These are phyloP conservation scores for Amorphotheca resinae DNA, from an alignment of 495 filamentous ascomycete genomes.

Conservation along the genomic window DNA sequence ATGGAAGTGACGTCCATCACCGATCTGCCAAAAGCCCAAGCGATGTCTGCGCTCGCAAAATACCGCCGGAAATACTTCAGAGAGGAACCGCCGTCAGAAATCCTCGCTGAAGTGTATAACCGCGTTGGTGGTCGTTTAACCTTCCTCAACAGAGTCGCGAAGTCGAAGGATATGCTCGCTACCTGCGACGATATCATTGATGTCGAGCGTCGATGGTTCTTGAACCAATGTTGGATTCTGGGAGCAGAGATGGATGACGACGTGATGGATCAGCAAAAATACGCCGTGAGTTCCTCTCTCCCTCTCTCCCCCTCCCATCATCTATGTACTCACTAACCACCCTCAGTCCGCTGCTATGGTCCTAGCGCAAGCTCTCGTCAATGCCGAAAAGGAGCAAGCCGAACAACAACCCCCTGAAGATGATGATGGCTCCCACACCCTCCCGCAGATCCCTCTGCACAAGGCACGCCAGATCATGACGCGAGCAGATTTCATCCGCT, in stretches of 20 bases:
- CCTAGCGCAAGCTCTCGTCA: slow-evolving; percentile 77
- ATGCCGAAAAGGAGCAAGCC: slow-evolving; percentile 54
- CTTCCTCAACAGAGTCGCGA: slow-evolving; percentile 78
- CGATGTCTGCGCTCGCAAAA: slow-evolving; percentile 58
- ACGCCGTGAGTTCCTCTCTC: slow-evolving; percentile 47
- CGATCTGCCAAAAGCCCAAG: slow-evolving; percentile 67
- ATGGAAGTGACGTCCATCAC: slow-evolving; percentile 80
- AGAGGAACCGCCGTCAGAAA: slow-evolving; percentile 39
- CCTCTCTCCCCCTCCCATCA: not conserved
- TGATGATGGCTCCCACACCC: slow-evolving; percentile 52
- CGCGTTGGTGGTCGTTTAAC: slow-evolving; percentile 76
- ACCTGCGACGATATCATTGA: slow-evolving; percentile 68
- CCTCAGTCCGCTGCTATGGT: slow-evolving; percentile 78
- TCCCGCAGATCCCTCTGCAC: slow-evolving; percentile 75
- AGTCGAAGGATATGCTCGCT: slow-evolving; percentile 59
- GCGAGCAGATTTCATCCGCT: slow-evolving; percentile 82
- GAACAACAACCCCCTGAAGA: slow-evolving; percentile 41
- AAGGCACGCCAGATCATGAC: slow-evolving; percentile 89
- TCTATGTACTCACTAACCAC: not conserved
- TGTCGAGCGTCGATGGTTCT: slow-evolving; percentile 83
- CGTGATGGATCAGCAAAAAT: slow-evolving; percentile 98
- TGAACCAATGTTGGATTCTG: slow-evolving; percentile 91
- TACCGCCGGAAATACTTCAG: slow-evolving; percentile 61
- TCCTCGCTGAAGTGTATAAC: slow-evolving; percentile 68
- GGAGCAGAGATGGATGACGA: slow-evolving; percentile 94